phyloP scores from a whole-genome alignment of 2,329 filamentous ascomycete species.

The Byssothecium circinans region DNA sequence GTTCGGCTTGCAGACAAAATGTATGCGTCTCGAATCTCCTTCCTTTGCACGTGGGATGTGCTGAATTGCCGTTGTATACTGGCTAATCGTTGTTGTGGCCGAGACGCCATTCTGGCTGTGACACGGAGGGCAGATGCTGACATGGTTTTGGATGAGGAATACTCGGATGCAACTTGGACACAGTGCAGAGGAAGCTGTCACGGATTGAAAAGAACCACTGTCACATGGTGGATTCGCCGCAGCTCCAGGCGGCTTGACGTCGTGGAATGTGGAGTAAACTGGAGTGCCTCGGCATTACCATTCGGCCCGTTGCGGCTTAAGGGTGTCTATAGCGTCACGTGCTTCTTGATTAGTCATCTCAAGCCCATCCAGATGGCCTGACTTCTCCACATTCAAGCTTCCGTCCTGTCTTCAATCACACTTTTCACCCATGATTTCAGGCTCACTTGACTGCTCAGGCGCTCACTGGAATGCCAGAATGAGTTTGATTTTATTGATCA shows the following conservation, averaged over 20 bases:
- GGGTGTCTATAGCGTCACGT: background rate
- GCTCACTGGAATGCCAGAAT: background rate
- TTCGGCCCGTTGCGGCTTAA: constrained; percentile 33
- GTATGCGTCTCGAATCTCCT: constrained; percentile 87
- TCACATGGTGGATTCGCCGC: constrained; percentile 38
- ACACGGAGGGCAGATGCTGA: constrained; percentile 35
- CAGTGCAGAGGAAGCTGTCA: constrained; percentile 21
- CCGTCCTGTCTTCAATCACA: too few species aligned
- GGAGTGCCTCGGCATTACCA: constrained; percentile 31
- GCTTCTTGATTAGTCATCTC: background rate
- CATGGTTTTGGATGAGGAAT: constrained; percentile 22
- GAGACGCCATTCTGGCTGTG: constrained; percentile 39
- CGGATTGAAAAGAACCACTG: constrained; percentile 4
- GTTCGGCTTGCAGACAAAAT: constrained; percentile 89
- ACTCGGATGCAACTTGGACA: constrained; percentile 2
- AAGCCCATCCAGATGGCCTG: background rate
- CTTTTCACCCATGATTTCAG: too few species aligned
- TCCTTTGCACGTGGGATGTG: constrained; percentile 35
- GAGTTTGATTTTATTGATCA: background rate
- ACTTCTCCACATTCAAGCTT: too few species aligned
- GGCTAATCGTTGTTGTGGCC: constrained; percentile 41
- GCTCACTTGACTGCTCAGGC: background rate
- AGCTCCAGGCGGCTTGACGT: constrained; percentile 16
- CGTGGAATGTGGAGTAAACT: constrained; percentile 29
- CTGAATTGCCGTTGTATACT: constrained; percentile 44